These are phyloP conservation scores for Chytridium lagenaria DNA, from an alignment of 371 early-diverging fungal species.

Conservation along the genomic window DNA sequence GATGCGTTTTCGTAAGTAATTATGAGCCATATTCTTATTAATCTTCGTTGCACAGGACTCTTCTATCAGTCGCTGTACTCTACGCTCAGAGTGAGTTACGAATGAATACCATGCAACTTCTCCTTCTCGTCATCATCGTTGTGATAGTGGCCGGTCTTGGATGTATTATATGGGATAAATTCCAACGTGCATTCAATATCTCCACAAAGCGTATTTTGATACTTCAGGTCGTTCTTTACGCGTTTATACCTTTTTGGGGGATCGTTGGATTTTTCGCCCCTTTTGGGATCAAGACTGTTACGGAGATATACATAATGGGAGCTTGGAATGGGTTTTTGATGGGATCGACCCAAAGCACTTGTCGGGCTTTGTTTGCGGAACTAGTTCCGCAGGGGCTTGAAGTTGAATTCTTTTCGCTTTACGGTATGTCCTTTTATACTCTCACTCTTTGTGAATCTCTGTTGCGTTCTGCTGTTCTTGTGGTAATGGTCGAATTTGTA, in stretches of 20 bases:
- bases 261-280: slow-evolving; percentile 60
- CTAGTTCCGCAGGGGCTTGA: slow-evolving; percentile 31
- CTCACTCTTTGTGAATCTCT: neutral
- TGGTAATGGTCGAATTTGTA: neutral
- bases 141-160: slow-evolving; percentile 58
- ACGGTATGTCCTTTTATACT: slow-evolving; percentile 17
- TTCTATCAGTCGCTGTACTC: slow-evolving; percentile 48
- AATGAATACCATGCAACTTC: slow-evolving; percentile 19
- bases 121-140: slow-evolving; percentile 30
- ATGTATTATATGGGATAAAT: slow-evolving; percentile 54
- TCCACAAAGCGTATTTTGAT: slow-evolving; percentile 38
- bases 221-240: slow-evolving; percentile 33
- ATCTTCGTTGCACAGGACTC: slow-evolving; percentile 14
- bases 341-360: slow-evolving; percentile 28
- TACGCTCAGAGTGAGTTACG: slow-evolving; percentile 54
- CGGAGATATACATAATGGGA: slow-evolving; percentile 51
- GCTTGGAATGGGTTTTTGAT: slow-evolving; percentile 18
- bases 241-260: slow-evolving; percentile 57
- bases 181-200: slow-evolving; percentile 42
- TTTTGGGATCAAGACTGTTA: slow-evolving; percentile 51
- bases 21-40: neutral
- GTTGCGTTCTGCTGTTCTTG: neutral
- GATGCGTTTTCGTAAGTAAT: slow-evolving; percentile 38
- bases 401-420: slow-evolving; percentile 39
- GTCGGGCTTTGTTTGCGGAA: slow-evolving; percentile 23